These are phyloP conservation scores for Sporothrix mexicana DNA, from an alignment of 2,329 filamentous ascomycete species.

Conservation along the genomic window DNA sequence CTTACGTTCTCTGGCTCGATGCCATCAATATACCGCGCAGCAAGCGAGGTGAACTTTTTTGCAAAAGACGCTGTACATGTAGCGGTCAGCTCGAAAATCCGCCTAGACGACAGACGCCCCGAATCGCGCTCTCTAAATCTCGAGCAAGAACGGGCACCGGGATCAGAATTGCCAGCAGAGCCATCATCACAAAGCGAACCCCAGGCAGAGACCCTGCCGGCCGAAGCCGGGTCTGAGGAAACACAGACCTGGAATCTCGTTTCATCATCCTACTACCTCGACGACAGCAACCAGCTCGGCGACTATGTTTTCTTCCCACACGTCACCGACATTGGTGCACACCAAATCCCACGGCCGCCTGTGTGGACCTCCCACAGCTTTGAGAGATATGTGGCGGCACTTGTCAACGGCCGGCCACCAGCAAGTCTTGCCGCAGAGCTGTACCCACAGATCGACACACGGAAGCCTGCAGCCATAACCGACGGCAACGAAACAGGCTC, in stretches of 20 bases:
- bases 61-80: conserved; percentile 32
- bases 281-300: conserved; percentile 17
- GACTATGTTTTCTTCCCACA: conserved; percentile 36
- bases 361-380: conserved; percentile 53
- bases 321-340: conserved; percentile 43
- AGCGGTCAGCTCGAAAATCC: background rate
- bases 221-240: too few relatives aligned
- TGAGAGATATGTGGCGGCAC: conserved; percentile 50
- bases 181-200: background rate
- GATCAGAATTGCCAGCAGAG: background rate
- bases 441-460: conserved; percentile 43
- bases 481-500: too few relatives aligned
- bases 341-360: conserved; percentile 49
- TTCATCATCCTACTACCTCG: conserved; percentile 28
- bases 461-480: too few relatives aligned
- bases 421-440: conserved; percentile 44
- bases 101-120: background rate
- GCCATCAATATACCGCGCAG: conserved; percentile 30
- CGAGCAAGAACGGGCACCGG: background rate
- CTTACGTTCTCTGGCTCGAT: conserved; percentile 41
- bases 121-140: too few relatives aligned
- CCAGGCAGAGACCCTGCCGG: background rate
- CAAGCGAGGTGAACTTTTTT: conserved; percentile 35
- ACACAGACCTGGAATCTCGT: conserved; percentile 33
- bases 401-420: conserved; percentile 50